phyloP scores from a whole-genome alignment of 2,329 filamentous ascomycete species.

The Eutypa lata region DNA sequence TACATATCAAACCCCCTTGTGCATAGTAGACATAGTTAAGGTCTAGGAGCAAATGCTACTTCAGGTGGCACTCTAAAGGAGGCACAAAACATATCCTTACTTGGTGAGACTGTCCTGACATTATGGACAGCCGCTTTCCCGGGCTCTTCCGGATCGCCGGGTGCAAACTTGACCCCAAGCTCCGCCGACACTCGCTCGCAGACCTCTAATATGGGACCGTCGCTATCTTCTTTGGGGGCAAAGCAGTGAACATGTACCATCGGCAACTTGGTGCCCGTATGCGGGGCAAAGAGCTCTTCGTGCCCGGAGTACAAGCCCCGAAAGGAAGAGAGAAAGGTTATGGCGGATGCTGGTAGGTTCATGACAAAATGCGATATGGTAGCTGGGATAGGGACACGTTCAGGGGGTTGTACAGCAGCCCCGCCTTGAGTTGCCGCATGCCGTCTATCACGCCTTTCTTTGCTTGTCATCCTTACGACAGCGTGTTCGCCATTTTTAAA shows the following conservation, averaged over 20 bases:
- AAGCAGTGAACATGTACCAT: slow-evolving; percentile 96
- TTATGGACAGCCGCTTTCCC: slow-evolving; percentile 58
- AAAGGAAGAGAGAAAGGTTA: slow-evolving; percentile 75
- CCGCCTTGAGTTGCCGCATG: slow-evolving; percentile 20
- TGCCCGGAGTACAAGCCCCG: slow-evolving; percentile 75
- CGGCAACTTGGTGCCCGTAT: slow-evolving; percentile 62
- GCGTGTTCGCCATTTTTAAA: slow-evolving; percentile 50
- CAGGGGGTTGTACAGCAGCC: slow-evolving; percentile 32
- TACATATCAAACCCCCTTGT: too few relatives aligned
- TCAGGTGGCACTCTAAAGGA: slow-evolving; percentile 80
- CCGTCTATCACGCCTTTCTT: slow-evolving; percentile 36
- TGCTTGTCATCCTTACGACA: slow-evolving; percentile 48
- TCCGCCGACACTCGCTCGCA: slow-evolving; percentile 63
- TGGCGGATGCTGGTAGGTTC: slow-evolving; percentile 90
- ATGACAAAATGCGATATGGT: slow-evolving; percentile 94
- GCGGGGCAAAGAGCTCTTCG: slow-evolving; percentile 61
- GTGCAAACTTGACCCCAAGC: slow-evolving; percentile 55
- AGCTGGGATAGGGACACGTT: slow-evolving; percentile 57
- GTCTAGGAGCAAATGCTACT: slow-evolving; percentile 67
- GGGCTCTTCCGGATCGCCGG: slow-evolving; percentile 46
- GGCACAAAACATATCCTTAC: slow-evolving; percentile 96
- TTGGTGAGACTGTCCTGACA: slow-evolving; percentile 84
- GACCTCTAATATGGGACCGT: slow-evolving; percentile 61
- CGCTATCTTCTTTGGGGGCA: slow-evolving; percentile 74
- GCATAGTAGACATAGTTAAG: background rate